phyloP scores from a whole-genome alignment of 495 filamentous ascomycete genomes.

The Diplogelasinospora grovesii region DNA sequence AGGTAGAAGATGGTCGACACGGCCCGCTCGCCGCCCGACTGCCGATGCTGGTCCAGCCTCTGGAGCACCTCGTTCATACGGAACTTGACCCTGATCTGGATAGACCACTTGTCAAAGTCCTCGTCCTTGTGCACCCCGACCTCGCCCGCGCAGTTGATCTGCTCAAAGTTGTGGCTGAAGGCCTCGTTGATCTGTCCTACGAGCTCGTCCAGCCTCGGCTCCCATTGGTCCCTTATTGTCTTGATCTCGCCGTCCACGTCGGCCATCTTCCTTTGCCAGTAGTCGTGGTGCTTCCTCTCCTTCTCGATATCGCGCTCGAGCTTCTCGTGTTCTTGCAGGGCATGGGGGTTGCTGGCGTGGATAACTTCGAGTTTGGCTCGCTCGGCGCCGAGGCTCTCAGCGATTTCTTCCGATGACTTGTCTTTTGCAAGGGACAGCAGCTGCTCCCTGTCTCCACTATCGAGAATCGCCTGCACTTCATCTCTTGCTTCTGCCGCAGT shows the following conservation, averaged over 20 bases:
- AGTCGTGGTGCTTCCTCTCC: conserved; percentile 32
- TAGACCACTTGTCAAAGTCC: conserved; percentile 88
- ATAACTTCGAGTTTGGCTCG: conserved; percentile 69
- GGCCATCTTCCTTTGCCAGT: conserved; percentile 45
- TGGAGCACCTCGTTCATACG: conserved; percentile 79
- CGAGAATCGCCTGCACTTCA: conserved; percentile 21
- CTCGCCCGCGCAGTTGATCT: conserved; percentile 93
- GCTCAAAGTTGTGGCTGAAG: conserved; percentile 82
- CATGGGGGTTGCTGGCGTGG: conserved; percentile 67
- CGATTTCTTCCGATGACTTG: conserved; percentile 56
- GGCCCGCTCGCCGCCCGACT: conserved; percentile 92
- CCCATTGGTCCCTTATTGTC: conserved; percentile 59
- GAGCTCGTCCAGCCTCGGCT: conserved; percentile 74
- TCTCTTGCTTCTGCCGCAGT: conserved; percentile 22
- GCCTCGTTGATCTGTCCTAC: conserved; percentile 78
- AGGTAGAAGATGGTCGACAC: conserved; percentile 99
- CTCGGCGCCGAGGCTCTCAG: conserved; percentile 68
- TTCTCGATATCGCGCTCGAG: conserved; percentile 49
- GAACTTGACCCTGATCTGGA: conserved; percentile 92
- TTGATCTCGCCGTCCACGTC: conserved; percentile 49
- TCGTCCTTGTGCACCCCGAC: conserved; percentile 75
- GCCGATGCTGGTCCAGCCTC: conserved; percentile 79
- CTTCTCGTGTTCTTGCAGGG: conserved; percentile 73
- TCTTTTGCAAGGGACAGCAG: conserved; percentile 27
- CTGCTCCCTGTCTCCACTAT: conserved; percentile 24